A percentile compares a stretch with the other conserved stretches of the same genome.
These are phyloP conservation scores for Pisolithus marmoratus DNA, from an alignment of 768 basidiomycete species.

Conservation along the genomic window DNA sequence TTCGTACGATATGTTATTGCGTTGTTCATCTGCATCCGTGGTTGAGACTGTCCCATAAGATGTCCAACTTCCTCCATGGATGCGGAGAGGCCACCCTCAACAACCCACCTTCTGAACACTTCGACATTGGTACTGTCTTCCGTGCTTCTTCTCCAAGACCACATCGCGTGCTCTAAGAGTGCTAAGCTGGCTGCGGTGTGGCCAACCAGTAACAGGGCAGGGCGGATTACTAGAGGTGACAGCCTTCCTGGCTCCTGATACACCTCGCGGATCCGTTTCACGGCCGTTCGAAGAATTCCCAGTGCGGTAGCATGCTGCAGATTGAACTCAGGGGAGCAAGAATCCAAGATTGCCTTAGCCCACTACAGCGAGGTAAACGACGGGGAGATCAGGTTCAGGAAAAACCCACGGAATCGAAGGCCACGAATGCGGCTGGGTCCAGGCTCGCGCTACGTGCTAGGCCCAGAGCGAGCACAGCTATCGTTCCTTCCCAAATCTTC, in stretches of 20 bases:
- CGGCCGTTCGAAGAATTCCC: constrained; percentile 31
- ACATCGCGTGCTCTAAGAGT: constrained; percentile 66
- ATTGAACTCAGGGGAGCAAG: too few relatives aligned
- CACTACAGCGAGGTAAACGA: too few relatives aligned
- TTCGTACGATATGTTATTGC: constrained; percentile 13
- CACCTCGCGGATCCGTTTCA: constrained; percentile 35
- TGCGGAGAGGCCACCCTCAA: too few relatives aligned
- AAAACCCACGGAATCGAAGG: too few relatives aligned
- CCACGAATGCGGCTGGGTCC: too few relatives aligned
- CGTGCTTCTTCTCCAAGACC: constrained; percentile 37
- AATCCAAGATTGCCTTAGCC: too few relatives aligned
- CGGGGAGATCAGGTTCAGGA: too few relatives aligned
- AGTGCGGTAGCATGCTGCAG: constrained; percentile 25
- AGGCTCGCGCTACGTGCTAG: too few relatives aligned
- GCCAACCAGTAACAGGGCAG: constrained; percentile 55
- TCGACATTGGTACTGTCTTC: constrained; percentile 41
- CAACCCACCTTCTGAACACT: constrained; percentile 52
- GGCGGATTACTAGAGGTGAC: constrained; percentile 46
- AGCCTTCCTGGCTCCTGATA: constrained; percentile 33
- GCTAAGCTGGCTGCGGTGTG: constrained; percentile 47
- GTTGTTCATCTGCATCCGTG: constrained; percentile 13
- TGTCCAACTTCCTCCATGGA: too few relatives aligned
- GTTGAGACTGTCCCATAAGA: too few relatives aligned
- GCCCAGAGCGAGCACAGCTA: too few relatives aligned
- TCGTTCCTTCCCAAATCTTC: too few relatives aligned